These are phyloP conservation scores for Sanghuangporus baumii DNA, from an alignment of 1,284 basidiomycete genomes.

Conservation along the genomic window DNA sequence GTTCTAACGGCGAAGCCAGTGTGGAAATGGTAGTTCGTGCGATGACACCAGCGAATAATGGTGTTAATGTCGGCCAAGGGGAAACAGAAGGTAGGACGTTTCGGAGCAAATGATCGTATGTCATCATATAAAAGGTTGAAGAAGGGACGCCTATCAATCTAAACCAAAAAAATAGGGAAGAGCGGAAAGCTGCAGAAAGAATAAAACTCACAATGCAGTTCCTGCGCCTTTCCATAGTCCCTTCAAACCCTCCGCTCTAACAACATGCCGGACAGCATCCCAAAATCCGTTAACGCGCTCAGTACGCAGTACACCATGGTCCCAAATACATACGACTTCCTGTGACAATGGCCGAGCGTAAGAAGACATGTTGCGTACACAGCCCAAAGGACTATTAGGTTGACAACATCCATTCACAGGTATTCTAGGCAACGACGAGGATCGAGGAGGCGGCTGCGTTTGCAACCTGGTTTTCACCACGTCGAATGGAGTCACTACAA, in stretches of 20 bases:
- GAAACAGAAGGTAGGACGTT: slow-evolving; percentile 53
- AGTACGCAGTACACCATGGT: slow-evolving; percentile 59
- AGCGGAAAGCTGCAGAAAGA: background rate
- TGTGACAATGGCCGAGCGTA: slow-evolving; percentile 49
- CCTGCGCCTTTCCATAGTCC: slow-evolving; percentile 90
- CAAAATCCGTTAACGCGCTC: slow-evolving; percentile 77
- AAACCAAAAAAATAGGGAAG: slow-evolving; percentile 21
- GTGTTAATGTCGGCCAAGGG: slow-evolving; percentile 54
- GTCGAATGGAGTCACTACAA: slow-evolving; percentile 89
- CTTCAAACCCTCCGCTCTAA: slow-evolving; percentile 67
- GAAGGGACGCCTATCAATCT: slow-evolving; percentile 92
- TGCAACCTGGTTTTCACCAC: slow-evolving; percentile 92
- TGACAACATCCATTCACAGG: slow-evolving; percentile 62
- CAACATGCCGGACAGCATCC: slow-evolving; percentile 76
- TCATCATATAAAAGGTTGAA: slow-evolving; percentile 92
- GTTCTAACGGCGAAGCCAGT: slow-evolving; percentile 85
- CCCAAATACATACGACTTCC: slow-evolving; percentile 72
- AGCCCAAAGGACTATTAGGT: slow-evolving; percentile 44
- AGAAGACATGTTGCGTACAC: slow-evolving; percentile 75
- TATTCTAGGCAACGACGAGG: slow-evolving; percentile 44
- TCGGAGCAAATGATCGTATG: slow-evolving; percentile 86
- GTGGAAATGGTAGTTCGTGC: slow-evolving; percentile 81
- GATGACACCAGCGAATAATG: slow-evolving; percentile 78
- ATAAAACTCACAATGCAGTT: slow-evolving; percentile 64
- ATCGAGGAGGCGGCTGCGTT: slow-evolving; percentile 56